phyloP scores from a whole-genome alignment of 495 filamentous ascomycete genomes.

The Podospora pseudopauciseta region DNA sequence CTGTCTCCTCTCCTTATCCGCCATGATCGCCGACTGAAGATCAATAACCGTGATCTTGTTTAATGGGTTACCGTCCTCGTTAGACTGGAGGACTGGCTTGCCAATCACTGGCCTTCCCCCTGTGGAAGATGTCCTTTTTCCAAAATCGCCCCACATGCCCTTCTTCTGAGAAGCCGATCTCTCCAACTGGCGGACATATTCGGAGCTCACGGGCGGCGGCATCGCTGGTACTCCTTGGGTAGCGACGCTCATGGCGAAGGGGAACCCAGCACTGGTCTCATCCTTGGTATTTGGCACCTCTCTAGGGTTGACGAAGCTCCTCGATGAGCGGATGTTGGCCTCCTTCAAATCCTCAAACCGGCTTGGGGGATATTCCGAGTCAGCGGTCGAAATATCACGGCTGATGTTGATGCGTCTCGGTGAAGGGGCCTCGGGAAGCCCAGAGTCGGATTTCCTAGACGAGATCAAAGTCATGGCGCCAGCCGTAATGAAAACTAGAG shows the following conservation, averaged over 20 bases:
- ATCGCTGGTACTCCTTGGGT: conserved; percentile 23
- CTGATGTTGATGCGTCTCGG: conserved; percentile 31
- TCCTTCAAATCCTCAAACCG: conserved; percentile 47
- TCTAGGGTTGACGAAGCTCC: conserved; percentile 36
- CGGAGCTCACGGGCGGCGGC: conserved; percentile 17
- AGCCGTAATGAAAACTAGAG: conserved; percentile 28
- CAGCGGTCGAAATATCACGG: conserved; percentile 41
- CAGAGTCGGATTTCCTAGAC: conserved; percentile 16
- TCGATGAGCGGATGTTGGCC: conserved; percentile 35
- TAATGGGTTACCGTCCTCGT: conserved; percentile 37
- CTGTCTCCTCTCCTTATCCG: conserved; percentile 45
- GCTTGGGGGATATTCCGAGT: conserved; percentile 43
- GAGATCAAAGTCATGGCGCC: conserved; percentile 25
- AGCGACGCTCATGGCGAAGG: conserved; percentile 18
- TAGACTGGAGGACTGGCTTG: conserved; percentile 45
- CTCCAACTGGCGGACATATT: conserved; percentile 18
- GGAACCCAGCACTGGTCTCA: conserved; percentile 19
- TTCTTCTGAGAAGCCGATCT: conserved; percentile 31
- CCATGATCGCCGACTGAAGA: conserved; percentile 43
- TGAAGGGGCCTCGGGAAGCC: conserved; percentile 32
- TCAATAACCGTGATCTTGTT: conserved; percentile 47
- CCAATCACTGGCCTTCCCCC: conserved; percentile 46
- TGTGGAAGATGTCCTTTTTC: conserved; percentile 22
- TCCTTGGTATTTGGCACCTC: conserved; percentile 28
- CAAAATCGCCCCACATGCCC: conserved; percentile 25